Evolutionary conservation across 768 basidiomycete genomes (phyloP).

Genomic region (Brasilioporus rufonigricans): DNA sequence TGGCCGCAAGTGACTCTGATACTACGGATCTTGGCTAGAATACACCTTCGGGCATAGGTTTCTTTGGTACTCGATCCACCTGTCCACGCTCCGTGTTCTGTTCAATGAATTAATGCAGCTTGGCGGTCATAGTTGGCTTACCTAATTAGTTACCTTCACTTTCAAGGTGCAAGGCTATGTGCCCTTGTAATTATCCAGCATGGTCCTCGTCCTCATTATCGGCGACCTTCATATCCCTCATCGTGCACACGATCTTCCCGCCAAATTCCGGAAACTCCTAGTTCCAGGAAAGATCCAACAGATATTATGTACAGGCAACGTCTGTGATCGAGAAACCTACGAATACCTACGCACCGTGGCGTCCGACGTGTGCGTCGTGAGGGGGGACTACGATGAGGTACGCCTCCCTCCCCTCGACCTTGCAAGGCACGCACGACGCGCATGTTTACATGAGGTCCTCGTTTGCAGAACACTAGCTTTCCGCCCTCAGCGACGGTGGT

Average conservation of each 20-base stretch:
- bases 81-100: neutral
- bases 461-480: constrained; percentile 57
- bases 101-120: neutral
- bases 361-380: constrained; percentile 86
- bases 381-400: constrained; percentile 96
- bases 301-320: constrained; percentile 95
- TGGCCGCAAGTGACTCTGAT: constrained; percentile 4
- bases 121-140: constrained; percentile 15
- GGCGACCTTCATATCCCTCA: constrained; percentile 98
- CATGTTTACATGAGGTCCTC: neutral
- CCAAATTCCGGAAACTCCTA: constrained; percentile 96
- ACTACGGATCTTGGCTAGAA: neutral
- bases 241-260: constrained; percentile 83
- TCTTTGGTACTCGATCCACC: neutral
- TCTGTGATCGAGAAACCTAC: constrained; percentile 96
- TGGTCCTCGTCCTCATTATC: constrained; percentile 90
- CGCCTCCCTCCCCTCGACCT: constrained; percentile 14
- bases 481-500: constrained; percentile 78
- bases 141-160: constrained; percentile 15
- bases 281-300: constrained; percentile 97
- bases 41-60: neutral
- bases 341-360: constrained; percentile 95
- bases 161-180: neutral
- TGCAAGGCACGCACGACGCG: neutral
- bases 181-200: constrained; percentile 19